Evolutionary conservation across 305 asterid genomes (phyloP).

Genomic region (Fraxinus nigra): DNA sequence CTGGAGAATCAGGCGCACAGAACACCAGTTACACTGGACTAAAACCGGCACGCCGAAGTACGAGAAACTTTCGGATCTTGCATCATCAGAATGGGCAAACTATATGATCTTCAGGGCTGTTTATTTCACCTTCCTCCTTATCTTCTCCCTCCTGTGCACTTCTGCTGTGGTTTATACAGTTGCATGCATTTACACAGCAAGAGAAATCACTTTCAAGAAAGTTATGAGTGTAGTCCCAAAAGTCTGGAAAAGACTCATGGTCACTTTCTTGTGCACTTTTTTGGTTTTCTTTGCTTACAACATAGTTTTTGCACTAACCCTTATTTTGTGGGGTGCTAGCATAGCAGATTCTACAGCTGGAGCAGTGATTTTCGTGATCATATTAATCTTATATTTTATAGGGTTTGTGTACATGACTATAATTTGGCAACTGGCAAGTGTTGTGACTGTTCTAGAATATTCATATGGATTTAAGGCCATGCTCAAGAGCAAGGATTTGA

Average conservation of each 20-base stretch:
- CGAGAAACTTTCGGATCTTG: slow-evolving; percentile 31
- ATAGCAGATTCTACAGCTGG: not conserved
- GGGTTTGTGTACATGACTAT: slow-evolving; percentile 47
- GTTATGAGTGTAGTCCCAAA: slow-evolving; percentile 52
- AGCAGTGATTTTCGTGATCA: slow-evolving; percentile 5
- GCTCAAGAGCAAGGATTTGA: slow-evolving; percentile 43
- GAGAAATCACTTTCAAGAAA: slow-evolving; percentile 34
- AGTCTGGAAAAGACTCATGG: slow-evolving; percentile 55
- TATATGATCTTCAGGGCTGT: slow-evolving; percentile 28
- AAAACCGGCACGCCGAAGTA: slow-evolving; percentile 22
- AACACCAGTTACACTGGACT: slow-evolving; percentile 21
- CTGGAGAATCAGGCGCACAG: slow-evolving; percentile 22
- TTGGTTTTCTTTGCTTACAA: slow-evolving; percentile 29
- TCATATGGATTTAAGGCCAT: slow-evolving; percentile 48
- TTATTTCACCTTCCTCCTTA: slow-evolving; percentile 39
- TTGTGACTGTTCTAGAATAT: slow-evolving; percentile 53
- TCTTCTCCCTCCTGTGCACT: slow-evolving; percentile 56
- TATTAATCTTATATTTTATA: slow-evolving; percentile 19
- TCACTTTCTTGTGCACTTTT: slow-evolving; percentile 43
- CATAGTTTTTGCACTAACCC: slow-evolving; percentile 6
- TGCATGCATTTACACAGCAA: slow-evolving; percentile 42
- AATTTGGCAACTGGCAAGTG: slow-evolving; percentile 55
- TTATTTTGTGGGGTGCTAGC: slow-evolving; percentile 20
- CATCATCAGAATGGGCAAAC: slow-evolving; percentile 34
- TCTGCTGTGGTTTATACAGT: slow-evolving; percentile 57